Conservation (phyloP, 495 filamentous ascomycete genomes). For the Trypethelium eluteriae region DNA sequence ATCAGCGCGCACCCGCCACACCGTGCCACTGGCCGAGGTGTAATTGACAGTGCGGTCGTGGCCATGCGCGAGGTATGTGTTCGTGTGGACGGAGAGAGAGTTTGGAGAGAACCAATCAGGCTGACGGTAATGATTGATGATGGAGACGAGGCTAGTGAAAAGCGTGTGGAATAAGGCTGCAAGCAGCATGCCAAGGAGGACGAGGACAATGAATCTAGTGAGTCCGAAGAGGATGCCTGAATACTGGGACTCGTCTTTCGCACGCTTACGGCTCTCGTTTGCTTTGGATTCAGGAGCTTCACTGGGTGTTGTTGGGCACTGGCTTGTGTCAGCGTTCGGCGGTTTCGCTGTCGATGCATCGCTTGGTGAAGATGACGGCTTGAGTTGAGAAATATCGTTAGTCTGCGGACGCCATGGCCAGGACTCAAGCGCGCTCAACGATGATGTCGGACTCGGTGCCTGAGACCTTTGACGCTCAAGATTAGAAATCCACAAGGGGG, state of each 20-base stretch:
- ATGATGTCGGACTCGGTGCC: not conserved
- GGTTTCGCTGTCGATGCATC: not conserved
- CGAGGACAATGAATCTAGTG: not conserved
- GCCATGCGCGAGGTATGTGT: not conserved
- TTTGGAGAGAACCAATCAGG: not conserved
- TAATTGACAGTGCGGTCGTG: not conserved
- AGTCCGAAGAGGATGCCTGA: not conserved
- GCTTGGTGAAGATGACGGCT: not conserved
- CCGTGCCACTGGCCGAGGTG: not conserved
- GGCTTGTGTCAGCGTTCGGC: not conserved
- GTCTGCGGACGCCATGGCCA: not conserved
- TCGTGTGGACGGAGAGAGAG: not conserved
- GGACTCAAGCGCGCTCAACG: not conserved
- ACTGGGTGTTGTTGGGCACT: not conserved
- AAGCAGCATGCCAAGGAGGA: not conserved
- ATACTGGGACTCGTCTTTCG: not conserved
- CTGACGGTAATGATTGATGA: not conserved
- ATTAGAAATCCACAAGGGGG: not conserved
- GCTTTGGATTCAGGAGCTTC: not conserved
- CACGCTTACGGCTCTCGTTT: not conserved
- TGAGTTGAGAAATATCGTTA: not conserved
- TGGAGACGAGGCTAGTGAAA: not conserved
- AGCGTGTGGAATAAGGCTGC: not conserved
- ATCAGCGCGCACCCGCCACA: not conserved
- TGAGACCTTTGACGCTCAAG: not conserved